Evolutionary conservation across 83 land plant species (phyloP).

Genomic region (Diphasiastrum complanatum): DNA sequence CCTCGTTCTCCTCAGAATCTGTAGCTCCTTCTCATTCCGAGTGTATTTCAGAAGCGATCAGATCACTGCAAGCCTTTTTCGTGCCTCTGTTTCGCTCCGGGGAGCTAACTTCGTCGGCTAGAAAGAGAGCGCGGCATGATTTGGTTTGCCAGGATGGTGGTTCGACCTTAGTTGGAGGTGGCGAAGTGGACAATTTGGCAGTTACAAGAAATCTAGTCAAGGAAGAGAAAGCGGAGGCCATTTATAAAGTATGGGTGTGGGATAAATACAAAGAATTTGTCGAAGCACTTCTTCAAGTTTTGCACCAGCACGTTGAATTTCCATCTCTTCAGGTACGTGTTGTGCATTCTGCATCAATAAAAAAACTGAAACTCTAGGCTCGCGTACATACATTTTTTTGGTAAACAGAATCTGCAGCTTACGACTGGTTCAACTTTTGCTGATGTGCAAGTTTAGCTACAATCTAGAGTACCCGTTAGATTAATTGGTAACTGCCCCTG

Average conservation of each 20-base stretch:
- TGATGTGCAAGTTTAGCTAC: too few species aligned
- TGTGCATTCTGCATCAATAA: not conserved
- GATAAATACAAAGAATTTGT: slow-evolving; percentile 60
- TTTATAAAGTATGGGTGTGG: slow-evolving; percentile 63
- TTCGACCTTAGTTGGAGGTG: too few species aligned
- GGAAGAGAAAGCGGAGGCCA: slow-evolving; percentile 44
- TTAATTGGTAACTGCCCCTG: too few species aligned
- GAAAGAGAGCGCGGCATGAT: slow-evolving; percentile 22
- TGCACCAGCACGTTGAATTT: not conserved
- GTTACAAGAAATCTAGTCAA: not conserved
- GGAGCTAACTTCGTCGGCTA: slow-evolving; percentile 32
- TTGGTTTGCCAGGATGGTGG: not conserved
- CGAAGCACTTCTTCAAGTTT: slow-evolving; percentile 30
- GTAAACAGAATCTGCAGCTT: not conserved
- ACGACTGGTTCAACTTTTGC: too few species aligned
- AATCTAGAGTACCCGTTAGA: too few species aligned
- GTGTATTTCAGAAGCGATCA: slow-evolving; percentile 48
- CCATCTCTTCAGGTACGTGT: not conserved
- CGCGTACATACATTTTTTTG: too few species aligned
- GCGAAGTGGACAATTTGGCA: slow-evolving; percentile 1
- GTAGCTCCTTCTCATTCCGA: slow-evolving; percentile 10
- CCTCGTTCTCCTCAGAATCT: slow-evolving; percentile 15
- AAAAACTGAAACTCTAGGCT: too few species aligned
- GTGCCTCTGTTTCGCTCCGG: slow-evolving; percentile 39
- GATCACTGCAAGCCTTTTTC: slow-evolving; percentile 80